Evolutionary conservation across 352 stramenopile species (phyloP), one percentile per base, ranked within the genome.

Genomic region (Pythium angustatum): DNA sequence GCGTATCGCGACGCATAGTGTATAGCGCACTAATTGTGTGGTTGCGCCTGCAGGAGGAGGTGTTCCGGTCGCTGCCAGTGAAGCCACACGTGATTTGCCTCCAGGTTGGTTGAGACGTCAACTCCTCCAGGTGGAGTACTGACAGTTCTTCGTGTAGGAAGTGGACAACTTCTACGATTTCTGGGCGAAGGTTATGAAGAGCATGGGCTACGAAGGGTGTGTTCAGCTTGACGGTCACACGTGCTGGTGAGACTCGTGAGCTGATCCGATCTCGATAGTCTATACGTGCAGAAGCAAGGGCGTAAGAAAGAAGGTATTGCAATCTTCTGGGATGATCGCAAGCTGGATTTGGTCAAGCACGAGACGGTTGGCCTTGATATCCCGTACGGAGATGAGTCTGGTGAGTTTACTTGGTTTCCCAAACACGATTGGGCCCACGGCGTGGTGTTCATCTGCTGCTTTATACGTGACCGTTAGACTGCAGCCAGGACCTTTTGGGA

Each of bases 121-220:
- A 21, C 21, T 40, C 24, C 17, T 33, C 10, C 33, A 38, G 33
- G 7, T 7, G 7, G 33, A 7, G 7, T 12, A 38, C 33, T 12
- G 33, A 38, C 33, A 12, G 33, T 44, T 47, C 2, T 14, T 55
- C 1, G 11, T 14, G 33, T 56, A 93, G 86, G 86, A 94, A 79
- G 81, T 87, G 12, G 86, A 94, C 64, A 73, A 90, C 14, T 93
- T 90, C 50, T 56, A 79, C 11, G 73, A 84, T 44, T 94, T 94
- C 54, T 94, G 86, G 86, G 65, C 64, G 1, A 67, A 24, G 2
- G 70, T 68, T 60, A 89, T 94, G 79, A 52, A 75, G 41, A 69
- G 69, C 1, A 64, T 87, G 9, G 86, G 83, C 66, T 94, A 92
- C 50, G 51, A 69, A 24, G 82, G 86, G 86, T 93, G 52, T 40